Base-by-base conservation (phyloP, 2,329 filamentous ascomycete species). In the Fusarium caatingaense region DNA sequence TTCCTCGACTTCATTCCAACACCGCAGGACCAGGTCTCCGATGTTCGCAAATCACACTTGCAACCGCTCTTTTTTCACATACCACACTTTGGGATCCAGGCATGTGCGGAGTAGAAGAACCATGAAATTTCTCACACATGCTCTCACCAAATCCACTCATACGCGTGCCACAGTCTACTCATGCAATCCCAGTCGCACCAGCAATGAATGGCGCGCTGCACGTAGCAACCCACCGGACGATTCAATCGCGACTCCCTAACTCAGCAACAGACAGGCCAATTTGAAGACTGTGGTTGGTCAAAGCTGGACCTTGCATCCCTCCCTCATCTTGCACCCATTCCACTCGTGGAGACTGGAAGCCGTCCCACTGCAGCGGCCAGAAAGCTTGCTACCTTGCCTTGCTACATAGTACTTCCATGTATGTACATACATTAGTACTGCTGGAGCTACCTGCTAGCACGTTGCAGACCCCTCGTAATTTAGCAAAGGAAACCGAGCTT, bases 231-330 rank as follows among this genome's bases (percentile, higher is more conserved):
- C 68, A 71, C 72, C 60, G 45, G 60, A 64, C 56, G 56, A 65
- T 67, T 68, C 65, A 75, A 74, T 71, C 66, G 60, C 56, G 65
- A 73, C 72, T 74, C 72, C 73, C 73, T 59, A 75, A 75, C 73
- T 74, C 65, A 75, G 73, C 71, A 75, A 75, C 71, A 67, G 62
- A 72, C 71, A 71, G 71, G 51, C 56, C 57, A 57, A 72, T 67
- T 66, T 56, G 54, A 65, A 60, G 20, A 3, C 18, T 66, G n/a
- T 72, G 71, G 61, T 74, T 74, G 72, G 72, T 49, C 58, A 46
- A 48, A 32, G 37, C 68, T 58, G 58, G 57, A 72, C 68, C 63
- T 72, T 61, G 60, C 70, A 72, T 71, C 72, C 71, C 62, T 56
- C 34, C 59, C 54, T 68, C 68, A 71, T 68, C 68, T 72, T 69